phyloP scores from a whole-genome alignment of 2,329 filamentous ascomycete genomes.

The Trichoderma arundinaceum region DNA sequence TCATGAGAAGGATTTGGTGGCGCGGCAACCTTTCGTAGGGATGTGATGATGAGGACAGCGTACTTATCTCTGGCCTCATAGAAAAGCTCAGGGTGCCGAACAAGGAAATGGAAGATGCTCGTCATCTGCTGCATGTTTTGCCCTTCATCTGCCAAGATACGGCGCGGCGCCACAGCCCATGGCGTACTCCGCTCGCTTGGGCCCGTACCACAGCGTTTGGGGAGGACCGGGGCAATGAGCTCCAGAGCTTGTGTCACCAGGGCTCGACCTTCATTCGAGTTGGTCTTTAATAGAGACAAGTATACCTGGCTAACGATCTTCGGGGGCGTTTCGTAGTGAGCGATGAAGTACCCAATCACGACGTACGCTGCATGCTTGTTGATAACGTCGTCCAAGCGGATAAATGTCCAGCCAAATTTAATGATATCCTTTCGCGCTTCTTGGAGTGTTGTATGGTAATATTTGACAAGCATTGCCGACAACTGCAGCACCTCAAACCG shows the following conservation, averaged over 20 bases:
- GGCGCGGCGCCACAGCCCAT: conserved; percentile 89
- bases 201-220: conserved; percentile 75
- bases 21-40: conserved; percentile 83
- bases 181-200: conserved; percentile 75
- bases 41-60: conserved; percentile 83
- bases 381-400: conserved; percentile 96
- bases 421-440: conserved; percentile 97
- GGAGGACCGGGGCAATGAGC: conserved; percentile 90
- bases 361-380: conserved; percentile 99
- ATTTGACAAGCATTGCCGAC: conserved; percentile 93
- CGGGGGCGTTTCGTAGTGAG: conserved; percentile 91
- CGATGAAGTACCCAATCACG: conserved; percentile 96
- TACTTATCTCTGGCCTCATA: conserved; percentile 95
- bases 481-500: conserved; percentile 95
- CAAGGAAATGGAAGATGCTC: conserved; percentile 96
- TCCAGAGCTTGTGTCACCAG: conserved; percentile 94
- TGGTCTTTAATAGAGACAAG: conserved; percentile 85
- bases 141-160: conserved; percentile 90
- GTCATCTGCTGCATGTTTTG: conserved; percentile 96
- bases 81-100: conserved; percentile 89
- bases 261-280: conserved; percentile 91
- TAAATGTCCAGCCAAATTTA: conserved; percentile 99
- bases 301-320: conserved; percentile 98
- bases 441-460: conserved; percentile 84
- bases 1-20: conserved; percentile 87